These are phyloP conservation scores for Coleophoma eucalyptorum DNA, from an alignment of 2,329 filamentous ascomycete species.

Conservation along the genomic window DNA sequence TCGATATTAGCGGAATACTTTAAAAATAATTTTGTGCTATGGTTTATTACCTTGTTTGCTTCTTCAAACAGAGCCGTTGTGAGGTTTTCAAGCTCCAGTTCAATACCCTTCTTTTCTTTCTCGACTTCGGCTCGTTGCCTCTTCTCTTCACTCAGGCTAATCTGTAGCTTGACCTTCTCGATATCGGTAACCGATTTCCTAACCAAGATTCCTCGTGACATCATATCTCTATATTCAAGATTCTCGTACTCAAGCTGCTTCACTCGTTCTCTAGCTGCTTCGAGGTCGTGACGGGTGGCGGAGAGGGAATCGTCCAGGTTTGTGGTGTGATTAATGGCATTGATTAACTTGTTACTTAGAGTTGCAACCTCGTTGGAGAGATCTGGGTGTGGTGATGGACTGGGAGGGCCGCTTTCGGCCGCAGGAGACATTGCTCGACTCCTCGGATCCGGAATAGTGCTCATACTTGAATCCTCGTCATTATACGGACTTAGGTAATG, in stretches of 20 bases:
- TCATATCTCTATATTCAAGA: slow-evolving; percentile 63
- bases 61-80: slow-evolving; percentile 96
- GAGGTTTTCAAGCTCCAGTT: slow-evolving; percentile 85
- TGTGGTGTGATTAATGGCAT: slow-evolving; percentile 95
- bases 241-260: slow-evolving; percentile 57
- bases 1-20: slow-evolving; percentile 56
- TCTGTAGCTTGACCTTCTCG: slow-evolving; percentile 60
- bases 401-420: slow-evolving; percentile 28
- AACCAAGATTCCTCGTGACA: slow-evolving; percentile 73
- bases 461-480: slow-evolving; percentile 58
- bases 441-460: slow-evolving; percentile 64
- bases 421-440: slow-evolving; percentile 46
- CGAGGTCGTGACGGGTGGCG: slow-evolving; percentile 78
- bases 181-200: slow-evolving; percentile 69
- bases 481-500: slow-evolving; percentile 32
- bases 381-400: slow-evolving; percentile 46
- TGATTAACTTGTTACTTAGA: slow-evolving; percentile 92
- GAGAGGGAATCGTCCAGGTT: slow-evolving; percentile 84
- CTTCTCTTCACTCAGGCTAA: slow-evolving; percentile 61
- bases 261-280: slow-evolving; percentile 65
- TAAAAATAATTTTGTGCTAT: no score
- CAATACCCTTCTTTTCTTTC: slow-evolving; percentile 82
- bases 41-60: slow-evolving; percentile 69
- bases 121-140: slow-evolving; percentile 61
- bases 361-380: slow-evolving; percentile 75